phyloP scores from a whole-genome alignment of 2,329 filamentous ascomycete genomes.

The Diaporthe citriasiana region DNA sequence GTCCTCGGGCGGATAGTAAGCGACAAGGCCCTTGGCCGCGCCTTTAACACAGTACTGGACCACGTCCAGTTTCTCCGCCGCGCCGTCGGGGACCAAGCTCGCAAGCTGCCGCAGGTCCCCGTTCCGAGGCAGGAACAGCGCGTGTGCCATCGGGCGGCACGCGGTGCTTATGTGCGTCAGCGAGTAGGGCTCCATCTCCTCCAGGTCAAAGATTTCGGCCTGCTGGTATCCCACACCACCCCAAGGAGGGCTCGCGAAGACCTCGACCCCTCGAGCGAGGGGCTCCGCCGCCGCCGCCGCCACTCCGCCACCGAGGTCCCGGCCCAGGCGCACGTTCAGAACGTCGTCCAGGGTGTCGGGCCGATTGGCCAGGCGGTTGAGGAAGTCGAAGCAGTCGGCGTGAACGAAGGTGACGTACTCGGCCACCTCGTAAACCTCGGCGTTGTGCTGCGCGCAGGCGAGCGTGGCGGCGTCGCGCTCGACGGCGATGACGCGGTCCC shows the following conservation, averaged over 20 bases:
- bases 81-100: constrained; percentile 60
- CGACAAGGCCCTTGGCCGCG: constrained; percentile 86
- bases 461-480: constrained; percentile 86
- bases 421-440: constrained; percentile 83
- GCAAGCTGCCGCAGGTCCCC: constrained; percentile 87
- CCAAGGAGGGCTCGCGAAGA: constrained; percentile 74
- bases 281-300: constrained; percentile 57
- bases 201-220: constrained; percentile 83
- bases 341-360: constrained; percentile 46
- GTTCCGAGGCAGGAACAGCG: constrained; percentile 87
- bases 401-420: constrained; percentile 86
- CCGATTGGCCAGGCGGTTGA: constrained; percentile 58
- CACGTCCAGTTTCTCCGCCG: constrained; percentile 73
- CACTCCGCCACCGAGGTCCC: constrained; percentile 48
- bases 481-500: constrained; percentile 88
- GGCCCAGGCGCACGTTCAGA: constrained; percentile 2
- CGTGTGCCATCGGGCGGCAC: constrained; percentile 72
- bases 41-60: constrained; percentile 94
- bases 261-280: constrained; percentile 53
- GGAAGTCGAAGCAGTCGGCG: constrained; percentile 86
- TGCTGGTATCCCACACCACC: constrained; percentile 69
- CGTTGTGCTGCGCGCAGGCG: constrained; percentile 93
- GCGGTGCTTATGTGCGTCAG: constrained; percentile 72
- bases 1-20: constrained; percentile 64
- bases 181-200: constrained; percentile 95